Percentiles rank a stretch among this genome's conserved stretches.
Conservation (phyloP, 1,139 yeast genomes). For the Hansenula anomala region DNA sequence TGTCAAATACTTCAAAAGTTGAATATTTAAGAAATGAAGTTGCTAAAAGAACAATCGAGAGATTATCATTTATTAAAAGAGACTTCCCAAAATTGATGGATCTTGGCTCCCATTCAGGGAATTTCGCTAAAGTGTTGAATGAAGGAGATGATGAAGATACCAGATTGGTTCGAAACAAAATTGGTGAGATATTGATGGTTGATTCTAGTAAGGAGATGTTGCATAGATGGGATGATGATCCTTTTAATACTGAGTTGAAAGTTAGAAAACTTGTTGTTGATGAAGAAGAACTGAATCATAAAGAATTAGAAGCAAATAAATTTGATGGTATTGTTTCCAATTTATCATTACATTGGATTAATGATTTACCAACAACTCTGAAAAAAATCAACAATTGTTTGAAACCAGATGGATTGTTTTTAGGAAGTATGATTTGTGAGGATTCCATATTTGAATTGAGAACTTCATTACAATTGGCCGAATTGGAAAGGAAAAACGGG, state of each 20-base stretch:
- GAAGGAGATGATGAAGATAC: slow-evolving; percentile 41
- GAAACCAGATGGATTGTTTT: slow-evolving; percentile 77
- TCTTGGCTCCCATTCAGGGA: slow-evolving; percentile 72
- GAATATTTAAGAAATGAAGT: slow-evolving; percentile 77
- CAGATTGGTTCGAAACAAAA: slow-evolving; percentile 42
- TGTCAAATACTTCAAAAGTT: slow-evolving; percentile 47
- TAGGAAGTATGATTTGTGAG: slow-evolving; percentile 83
- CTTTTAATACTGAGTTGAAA: slow-evolving; percentile 39
- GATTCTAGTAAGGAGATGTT: slow-evolving; percentile 58
- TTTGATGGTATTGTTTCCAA: slow-evolving; percentile 76
- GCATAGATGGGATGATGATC: slow-evolving; percentile 31
- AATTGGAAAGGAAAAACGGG: slow-evolving; percentile 74
- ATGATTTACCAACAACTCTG: slow-evolving; percentile 67
- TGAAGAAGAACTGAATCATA: slow-evolving; percentile 55
- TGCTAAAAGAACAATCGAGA: slow-evolving; percentile 66
- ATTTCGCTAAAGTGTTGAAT: slow-evolving; percentile 38
- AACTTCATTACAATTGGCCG: slow-evolving; percentile 77
- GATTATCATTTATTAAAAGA: slow-evolving; percentile 70
- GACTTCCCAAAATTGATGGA: slow-evolving; percentile 59
- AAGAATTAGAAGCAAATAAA: slow-evolving; percentile 33
- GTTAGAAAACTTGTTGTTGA: slow-evolving; percentile 53
- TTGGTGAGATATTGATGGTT: slow-evolving; percentile 58
- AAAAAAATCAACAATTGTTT: slow-evolving; percentile 54
- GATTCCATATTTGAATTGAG: slow-evolving; percentile 80
- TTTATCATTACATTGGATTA: slow-evolving; percentile 79